Evolutionary conservation across 176 grass and related monocot species (phyloP).

Genomic region (Oryza meyeriana): DNA sequence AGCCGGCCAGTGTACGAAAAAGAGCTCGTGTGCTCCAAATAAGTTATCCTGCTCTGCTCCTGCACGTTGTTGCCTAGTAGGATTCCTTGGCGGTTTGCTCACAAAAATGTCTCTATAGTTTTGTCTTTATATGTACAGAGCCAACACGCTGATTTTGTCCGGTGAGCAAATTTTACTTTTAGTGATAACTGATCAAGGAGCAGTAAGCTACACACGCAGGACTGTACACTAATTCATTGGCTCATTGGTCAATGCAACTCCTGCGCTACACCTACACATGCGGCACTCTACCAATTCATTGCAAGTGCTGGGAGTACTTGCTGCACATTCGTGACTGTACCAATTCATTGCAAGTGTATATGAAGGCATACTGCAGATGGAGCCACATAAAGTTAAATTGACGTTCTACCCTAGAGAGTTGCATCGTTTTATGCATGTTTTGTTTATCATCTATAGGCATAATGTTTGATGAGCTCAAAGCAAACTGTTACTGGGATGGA

Average conservation of each 20-base stretch:
- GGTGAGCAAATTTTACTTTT: not conserved
- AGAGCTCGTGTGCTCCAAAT: not conserved
- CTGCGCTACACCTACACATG: not conserved
- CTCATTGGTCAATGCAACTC: not conserved
- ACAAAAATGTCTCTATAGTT: not conserved
- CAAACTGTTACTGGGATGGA: not conserved
- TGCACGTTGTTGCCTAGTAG: constrained; percentile 8
- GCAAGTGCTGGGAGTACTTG: not conserved
- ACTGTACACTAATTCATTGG: not conserved
- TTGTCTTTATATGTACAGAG: not conserved
- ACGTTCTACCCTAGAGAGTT: not conserved
- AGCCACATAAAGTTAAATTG: not conserved
- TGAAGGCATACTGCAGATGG: not conserved
- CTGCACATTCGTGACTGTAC: not conserved
- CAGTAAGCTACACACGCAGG: not conserved
- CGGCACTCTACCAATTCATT: not conserved
- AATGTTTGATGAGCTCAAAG: not conserved
- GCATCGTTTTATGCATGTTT: not conserved
- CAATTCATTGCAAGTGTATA: not conserved
- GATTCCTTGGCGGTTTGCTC: constrained; percentile 8
- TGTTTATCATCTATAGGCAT: not conserved
- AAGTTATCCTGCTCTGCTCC: not conserved
- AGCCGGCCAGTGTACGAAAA: not conserved
- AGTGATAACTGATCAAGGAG: not conserved
- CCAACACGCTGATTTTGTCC: not conserved